A percentile compares a stretch with the other conserved stretches of the same genome.
These are phyloP conservation scores for Wickerhamomyces sp. DNA, from an alignment of 1,139 yeast species.

Conservation along the genomic window DNA sequence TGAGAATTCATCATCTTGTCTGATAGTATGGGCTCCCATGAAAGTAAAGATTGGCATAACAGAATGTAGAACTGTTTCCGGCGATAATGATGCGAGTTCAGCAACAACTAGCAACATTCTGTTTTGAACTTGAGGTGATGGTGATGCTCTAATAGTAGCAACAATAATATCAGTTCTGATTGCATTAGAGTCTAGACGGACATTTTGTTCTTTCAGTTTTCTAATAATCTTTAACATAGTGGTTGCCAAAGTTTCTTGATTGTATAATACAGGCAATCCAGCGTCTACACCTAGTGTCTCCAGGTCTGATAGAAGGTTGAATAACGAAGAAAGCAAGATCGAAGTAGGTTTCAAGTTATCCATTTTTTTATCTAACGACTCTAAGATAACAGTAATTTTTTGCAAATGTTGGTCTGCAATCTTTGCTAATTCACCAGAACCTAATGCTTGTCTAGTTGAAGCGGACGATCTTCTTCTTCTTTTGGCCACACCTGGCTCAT, in stretches of 20 bases:
- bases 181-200: constrained; percentile 55
- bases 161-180: constrained; percentile 89
- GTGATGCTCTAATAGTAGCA: constrained; percentile 81
- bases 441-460: constrained; percentile 70
- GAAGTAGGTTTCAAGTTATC: constrained; percentile 39
- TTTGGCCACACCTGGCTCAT: constrained; percentile 46
- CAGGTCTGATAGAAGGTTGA: constrained; percentile 76
- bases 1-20: constrained; percentile 95
- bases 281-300: constrained; percentile 90
- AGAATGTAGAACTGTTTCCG: constrained; percentile 89
- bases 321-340: constrained; percentile 51
- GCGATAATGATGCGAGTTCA: constrained; percentile 80
- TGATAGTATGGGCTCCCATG: constrained; percentile 96
- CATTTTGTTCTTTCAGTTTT: constrained; percentile 36
- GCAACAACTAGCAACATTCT: constrained; percentile 80
- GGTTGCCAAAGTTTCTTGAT: constrained; percentile 86
- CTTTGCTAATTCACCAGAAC: constrained; percentile 56
- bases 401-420: constrained; percentile 77
- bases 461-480: constrained; percentile 77
- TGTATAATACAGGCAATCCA: constrained; percentile 82
- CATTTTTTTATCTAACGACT: constrained; percentile 56
- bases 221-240: constrained; percentile 75
- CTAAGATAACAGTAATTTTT: constrained; percentile 75
- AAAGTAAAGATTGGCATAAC: constrained; percentile 99
- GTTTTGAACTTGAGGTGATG: constrained; percentile 94